These are phyloP conservation scores for Podila horticola DNA, from an alignment of 192 early-diverging fungal species.

Conservation along the genomic window DNA sequence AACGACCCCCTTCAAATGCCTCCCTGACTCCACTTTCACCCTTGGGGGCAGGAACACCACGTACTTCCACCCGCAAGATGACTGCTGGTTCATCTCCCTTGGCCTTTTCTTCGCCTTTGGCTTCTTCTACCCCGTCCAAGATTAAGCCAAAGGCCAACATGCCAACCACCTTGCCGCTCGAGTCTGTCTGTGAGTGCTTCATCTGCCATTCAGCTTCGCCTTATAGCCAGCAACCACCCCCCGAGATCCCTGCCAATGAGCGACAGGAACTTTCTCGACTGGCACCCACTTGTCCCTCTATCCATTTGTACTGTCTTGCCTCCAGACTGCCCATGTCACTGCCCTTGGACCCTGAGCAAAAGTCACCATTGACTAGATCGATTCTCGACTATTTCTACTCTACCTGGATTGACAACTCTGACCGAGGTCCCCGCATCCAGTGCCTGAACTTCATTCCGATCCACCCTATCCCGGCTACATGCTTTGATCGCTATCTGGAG, in stretches of 20 bases:
- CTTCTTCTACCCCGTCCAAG: constrained; percentile 6
- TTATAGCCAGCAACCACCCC: constrained; percentile 32
- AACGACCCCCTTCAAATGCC: constrained; percentile 8
- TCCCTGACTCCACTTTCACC: constrained; percentile 6
- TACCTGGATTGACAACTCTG: constrained; percentile 31
- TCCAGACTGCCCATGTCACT: constrained; percentile 45
- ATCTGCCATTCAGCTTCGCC: constrained; percentile 42
- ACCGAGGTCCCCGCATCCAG: constrained; percentile 28
- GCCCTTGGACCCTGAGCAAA: constrained; percentile 35
- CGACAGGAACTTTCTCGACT: constrained; percentile 34
- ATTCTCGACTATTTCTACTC: constrained; percentile 51
- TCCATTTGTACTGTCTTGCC: constrained; percentile 45
- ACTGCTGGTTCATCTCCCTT: constrained; percentile 39
- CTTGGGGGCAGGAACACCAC: background rate
- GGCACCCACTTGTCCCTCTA: constrained; percentile 42
- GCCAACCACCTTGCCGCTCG: constrained; percentile 40
- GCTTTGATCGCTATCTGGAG: constrained; percentile 47
- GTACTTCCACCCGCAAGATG: constrained; percentile 44
- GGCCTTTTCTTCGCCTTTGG: constrained; percentile 18
- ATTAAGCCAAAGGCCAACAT: constrained; percentile 47
- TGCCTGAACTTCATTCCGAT: constrained; percentile 53
- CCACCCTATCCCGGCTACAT: constrained; percentile 39
- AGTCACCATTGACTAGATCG: constrained; percentile 37
- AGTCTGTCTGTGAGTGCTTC: constrained; percentile 46
- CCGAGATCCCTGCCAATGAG: constrained; percentile 35